Conservation (phyloP, 305 asterid species). For the Salvia sclarea region DNA sequence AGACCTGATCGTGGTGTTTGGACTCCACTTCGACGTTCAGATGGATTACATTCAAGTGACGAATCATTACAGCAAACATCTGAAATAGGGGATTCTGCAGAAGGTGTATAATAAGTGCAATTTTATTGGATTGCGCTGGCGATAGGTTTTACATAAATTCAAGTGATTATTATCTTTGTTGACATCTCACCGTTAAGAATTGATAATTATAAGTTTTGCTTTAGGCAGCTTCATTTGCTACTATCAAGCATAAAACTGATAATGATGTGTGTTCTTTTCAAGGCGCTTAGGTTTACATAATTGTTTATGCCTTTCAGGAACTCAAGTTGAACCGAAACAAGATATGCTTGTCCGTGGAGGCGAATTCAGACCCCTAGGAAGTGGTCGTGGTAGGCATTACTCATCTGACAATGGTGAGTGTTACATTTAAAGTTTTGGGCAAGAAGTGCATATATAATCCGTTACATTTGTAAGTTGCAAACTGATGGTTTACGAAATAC, state of each 20-base stretch:
- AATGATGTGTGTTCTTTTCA: not conserved
- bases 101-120: constrained; percentile 48
- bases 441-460: constrained; percentile 13
- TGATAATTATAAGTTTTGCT: constrained; percentile 5
- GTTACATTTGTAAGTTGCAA: constrained; percentile 6
- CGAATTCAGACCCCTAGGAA: constrained; percentile 51
- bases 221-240: not conserved
- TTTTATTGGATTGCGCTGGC: constrained; percentile 25
- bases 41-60: constrained; percentile 67
- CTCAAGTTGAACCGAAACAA: constrained; percentile 49
- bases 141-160: constrained; percentile 7
- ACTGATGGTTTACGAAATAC: constrained; percentile 30
- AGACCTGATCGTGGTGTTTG: constrained; percentile 95
- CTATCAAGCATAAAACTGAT: constrained; percentile 1
- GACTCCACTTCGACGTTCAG: constrained; percentile 80
- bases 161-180: constrained; percentile 25
- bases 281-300: not conserved
- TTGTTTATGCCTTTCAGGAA: constrained; percentile 42
- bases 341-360: constrained; percentile 52
- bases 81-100: constrained; percentile 52
- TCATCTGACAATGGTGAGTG: constrained; percentile 68
- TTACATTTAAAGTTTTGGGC: constrained; percentile 26
- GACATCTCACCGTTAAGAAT: not conserved
- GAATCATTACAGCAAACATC: constrained; percentile 69
- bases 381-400: constrained; percentile 59